These are phyloP conservation scores for Oryza glaberrima DNA, from an alignment of 176 grass and related monocot species.

Conservation along the genomic window DNA sequence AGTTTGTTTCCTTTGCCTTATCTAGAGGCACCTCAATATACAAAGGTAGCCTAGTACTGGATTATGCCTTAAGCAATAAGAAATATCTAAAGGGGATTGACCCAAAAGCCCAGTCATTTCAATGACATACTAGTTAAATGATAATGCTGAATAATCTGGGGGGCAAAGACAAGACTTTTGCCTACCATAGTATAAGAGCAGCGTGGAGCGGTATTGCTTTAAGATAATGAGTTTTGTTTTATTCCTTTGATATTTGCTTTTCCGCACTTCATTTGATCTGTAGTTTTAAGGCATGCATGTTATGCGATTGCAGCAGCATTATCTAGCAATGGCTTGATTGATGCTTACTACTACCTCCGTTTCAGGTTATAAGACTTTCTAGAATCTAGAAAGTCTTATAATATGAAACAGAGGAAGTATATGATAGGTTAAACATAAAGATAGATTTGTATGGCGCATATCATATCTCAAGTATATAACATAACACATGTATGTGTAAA, in stretches of 20 bases:
- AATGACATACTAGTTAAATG: background rate
- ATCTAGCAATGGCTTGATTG: conserved; percentile 11
- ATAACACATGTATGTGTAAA: background rate
- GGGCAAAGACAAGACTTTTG: conserved; percentile 8
- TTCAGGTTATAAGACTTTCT: too few relatives aligned
- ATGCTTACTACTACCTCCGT: background rate
- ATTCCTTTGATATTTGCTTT: conserved; percentile 5
- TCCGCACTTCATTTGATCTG: background rate
- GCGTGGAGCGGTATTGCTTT: conserved; percentile 1
- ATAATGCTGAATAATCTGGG: conserved; percentile 17
- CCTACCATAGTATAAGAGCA: conserved; percentile 20
- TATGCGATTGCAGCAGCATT: conserved; percentile 1
- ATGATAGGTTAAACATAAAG: background rate
- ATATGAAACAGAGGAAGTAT: too few relatives aligned
- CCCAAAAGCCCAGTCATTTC: background rate
- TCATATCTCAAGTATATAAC: conserved; percentile 12
- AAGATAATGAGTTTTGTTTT: conserved; percentile 6
- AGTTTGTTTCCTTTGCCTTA: background rate
- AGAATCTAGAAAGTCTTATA: too few relatives aligned
- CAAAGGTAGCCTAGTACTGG: background rate
- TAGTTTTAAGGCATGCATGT: conserved; percentile 1
- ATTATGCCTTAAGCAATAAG: background rate
- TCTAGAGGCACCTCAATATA: background rate
- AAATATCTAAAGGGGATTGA: background rate
- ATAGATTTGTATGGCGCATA: background rate